These are phyloP conservation scores for Pleurotus ostreatus DNA, from an alignment of 768 basidiomycete species.

Conservation along the genomic window DNA sequence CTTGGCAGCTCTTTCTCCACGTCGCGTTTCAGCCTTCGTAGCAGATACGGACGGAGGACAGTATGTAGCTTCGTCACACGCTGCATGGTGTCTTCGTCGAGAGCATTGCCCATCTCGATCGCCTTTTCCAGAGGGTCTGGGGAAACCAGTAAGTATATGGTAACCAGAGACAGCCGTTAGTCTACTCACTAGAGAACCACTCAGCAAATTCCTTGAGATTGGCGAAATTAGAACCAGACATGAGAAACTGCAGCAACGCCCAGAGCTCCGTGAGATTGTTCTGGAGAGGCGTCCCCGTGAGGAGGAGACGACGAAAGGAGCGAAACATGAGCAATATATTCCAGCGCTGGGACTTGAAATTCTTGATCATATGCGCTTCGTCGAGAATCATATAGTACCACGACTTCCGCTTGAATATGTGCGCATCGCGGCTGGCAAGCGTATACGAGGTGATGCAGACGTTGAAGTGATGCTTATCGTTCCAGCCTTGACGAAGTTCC, in stretches of 20 bases:
- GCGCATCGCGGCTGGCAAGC: slow-evolving; percentile 85
- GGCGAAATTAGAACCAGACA: slow-evolving; percentile 86
- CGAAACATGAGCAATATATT: slow-evolving; percentile 87
- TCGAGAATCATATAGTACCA: slow-evolving; percentile 98
- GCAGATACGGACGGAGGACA: slow-evolving; percentile 92
- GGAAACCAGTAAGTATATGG: slow-evolving; percentile 1
- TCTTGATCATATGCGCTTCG: slow-evolving; percentile 98
- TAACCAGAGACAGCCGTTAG: background rate
- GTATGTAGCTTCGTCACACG: slow-evolving; percentile 87
- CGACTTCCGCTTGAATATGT: slow-evolving; percentile 86
- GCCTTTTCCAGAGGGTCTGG: slow-evolving; percentile 91
- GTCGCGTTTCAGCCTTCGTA: slow-evolving; percentile 95
- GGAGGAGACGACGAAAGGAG: slow-evolving; percentile 77
- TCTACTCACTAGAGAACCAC: slow-evolving; percentile 90
- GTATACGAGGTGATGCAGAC: slow-evolving; percentile 95
- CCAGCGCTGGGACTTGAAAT: slow-evolving; percentile 93
- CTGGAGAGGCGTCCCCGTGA: slow-evolving; percentile 95
- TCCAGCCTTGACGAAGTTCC: slow-evolving; percentile 88
- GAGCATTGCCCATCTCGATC: slow-evolving; percentile 73
- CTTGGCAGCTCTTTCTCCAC: slow-evolving; percentile 94
- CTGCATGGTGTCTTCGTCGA: slow-evolving; percentile 82
- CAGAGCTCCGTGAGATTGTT: slow-evolving; percentile 96
- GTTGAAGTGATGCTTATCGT: slow-evolving; percentile 84
- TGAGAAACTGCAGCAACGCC: slow-evolving; percentile 92
- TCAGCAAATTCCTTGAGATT: slow-evolving; percentile 91